Conservation (phyloP, 768 basidiomycete species). For the Sarcodon aspratus region DNA sequence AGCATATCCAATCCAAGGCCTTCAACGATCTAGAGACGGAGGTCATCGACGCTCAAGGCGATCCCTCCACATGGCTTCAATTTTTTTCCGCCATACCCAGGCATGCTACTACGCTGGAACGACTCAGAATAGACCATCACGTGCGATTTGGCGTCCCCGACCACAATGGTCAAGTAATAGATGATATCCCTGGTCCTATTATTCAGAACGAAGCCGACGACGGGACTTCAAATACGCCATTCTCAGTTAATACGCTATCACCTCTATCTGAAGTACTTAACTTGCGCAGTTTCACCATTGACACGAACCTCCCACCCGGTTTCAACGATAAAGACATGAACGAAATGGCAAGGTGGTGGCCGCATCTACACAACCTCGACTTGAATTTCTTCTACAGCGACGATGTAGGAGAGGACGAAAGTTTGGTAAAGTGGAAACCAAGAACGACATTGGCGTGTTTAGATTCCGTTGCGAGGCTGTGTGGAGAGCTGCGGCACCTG, state of each 20-base stretch:
- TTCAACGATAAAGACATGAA: background rate
- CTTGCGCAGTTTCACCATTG: background rate
- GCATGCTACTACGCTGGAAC: background rate
- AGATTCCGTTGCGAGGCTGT: background rate
- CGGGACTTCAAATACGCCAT: background rate
- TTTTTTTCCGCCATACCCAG: background rate
- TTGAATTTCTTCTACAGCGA: background rate
- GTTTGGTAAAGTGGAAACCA: background rate
- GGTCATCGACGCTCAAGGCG: background rate
- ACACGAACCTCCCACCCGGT: background rate
- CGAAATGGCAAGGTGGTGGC: background rate
- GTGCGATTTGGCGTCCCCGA: background rate
- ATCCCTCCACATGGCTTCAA: background rate
- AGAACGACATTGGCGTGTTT: background rate
- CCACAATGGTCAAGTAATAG: too few relatives aligned
- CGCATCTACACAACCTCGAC: background rate
- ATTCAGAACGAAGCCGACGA: background rate
- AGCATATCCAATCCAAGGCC: background rate
- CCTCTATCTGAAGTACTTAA: background rate
- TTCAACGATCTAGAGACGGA: background rate
- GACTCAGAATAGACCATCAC: background rate
- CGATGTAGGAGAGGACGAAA: background rate
- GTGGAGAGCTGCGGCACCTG: background rate
- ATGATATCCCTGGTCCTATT: too few relatives aligned
- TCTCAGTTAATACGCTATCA: background rate